A percentile compares a stretch with the other conserved stretches of the same genome.
Conservation (phyloP, 441 rosid species). For the Jatropha podagrica region DNA sequence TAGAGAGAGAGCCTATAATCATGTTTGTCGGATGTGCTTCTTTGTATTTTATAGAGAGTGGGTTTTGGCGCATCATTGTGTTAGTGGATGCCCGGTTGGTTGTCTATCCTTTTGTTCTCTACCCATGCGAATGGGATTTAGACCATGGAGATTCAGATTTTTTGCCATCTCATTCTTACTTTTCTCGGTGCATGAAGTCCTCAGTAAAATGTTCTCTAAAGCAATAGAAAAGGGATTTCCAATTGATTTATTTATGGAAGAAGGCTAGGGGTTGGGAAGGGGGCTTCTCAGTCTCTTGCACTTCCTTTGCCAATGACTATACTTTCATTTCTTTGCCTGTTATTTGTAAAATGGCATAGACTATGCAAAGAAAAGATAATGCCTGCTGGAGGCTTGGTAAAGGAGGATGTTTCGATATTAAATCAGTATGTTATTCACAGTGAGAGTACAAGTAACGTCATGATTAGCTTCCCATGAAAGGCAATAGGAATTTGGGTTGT, state of each 20-base stretch:
- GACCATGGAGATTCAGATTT: not conserved
- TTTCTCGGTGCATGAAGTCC: not conserved
- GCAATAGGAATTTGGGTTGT: not conserved
- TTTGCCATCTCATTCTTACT: not conserved
- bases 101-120: not conserved
- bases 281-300: not conserved
- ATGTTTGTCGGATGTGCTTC: not conserved
- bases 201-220: not conserved
- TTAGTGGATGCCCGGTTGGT: not conserved
- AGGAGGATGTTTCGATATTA: not conserved
- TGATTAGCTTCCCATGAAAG: not conserved
- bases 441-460: not conserved
- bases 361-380: not conserved
- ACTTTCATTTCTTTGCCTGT: too few species aligned
- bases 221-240: not conserved
- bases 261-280: too few species aligned
- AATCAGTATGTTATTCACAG: not conserved
- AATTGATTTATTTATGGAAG: not conserved
- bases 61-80: not conserved
- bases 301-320: not conserved
- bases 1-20: not conserved
- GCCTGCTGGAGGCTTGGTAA: not conserved
- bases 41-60: not conserved
- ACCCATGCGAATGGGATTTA: not conserved
- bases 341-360: not conserved